phyloP scores from a whole-genome alignment of 148 eudicot genomes.

The Euryodendron excelsum region DNA sequence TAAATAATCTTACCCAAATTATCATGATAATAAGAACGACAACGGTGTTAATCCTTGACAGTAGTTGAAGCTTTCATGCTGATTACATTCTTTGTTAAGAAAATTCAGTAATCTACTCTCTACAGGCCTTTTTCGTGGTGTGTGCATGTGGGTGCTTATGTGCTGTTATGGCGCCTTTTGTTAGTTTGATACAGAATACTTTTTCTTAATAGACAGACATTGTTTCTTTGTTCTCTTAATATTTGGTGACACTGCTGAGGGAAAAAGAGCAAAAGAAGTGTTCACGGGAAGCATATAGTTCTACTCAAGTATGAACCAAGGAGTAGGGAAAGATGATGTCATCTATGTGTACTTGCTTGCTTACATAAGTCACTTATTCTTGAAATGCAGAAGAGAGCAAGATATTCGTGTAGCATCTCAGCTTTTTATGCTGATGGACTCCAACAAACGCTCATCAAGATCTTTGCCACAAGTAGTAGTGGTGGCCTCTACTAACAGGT shows the following conservation, averaged over 20 bases:
- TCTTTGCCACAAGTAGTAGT: constrained; percentile 67
- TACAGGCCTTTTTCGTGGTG: no score
- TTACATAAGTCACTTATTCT: background rate
- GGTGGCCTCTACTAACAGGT: constrained; percentile 99
- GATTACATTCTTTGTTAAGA: background rate
- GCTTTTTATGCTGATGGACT: constrained; percentile 84
- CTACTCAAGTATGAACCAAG: background rate
- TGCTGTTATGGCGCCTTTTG: background rate
- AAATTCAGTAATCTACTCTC: no score
- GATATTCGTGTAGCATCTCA: constrained; percentile 76
- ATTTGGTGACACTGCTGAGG: background rate
- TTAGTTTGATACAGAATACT: background rate
- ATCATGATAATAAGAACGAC: no score
- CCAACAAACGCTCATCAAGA: constrained; percentile 47
- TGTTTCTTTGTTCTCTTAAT: background rate
- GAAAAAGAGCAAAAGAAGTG: background rate
- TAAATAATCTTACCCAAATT: no score
- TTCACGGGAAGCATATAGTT: background rate
- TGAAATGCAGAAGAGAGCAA: constrained; percentile 79
- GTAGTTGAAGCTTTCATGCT: background rate
- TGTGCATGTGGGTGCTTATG: background rate
- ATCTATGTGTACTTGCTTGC: background rate
- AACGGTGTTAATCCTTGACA: background rate
- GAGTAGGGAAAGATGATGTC: background rate
- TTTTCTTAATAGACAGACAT: background rate